Evolutionary conservation across 2,329 filamentous ascomycete genomes (phyloP).

Genomic region (Talaromyces marneffei): DNA sequence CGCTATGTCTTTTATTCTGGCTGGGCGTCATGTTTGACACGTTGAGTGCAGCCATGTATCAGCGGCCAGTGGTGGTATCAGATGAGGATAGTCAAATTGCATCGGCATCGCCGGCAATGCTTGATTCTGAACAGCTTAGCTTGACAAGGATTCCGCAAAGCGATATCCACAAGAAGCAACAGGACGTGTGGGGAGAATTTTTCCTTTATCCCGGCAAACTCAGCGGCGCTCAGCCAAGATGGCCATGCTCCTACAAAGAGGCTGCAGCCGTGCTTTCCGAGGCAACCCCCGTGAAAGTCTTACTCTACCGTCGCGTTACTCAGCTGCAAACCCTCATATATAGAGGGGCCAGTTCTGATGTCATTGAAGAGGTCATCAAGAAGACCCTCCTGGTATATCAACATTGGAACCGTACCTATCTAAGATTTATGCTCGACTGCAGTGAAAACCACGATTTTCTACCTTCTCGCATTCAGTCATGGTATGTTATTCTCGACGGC

Average conservation of each 20-base stretch:
- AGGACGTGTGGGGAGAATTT: constrained; percentile 37
- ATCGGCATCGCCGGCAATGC: neutral
- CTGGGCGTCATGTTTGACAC: constrained; percentile 57
- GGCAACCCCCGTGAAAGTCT: constrained; percentile 54
- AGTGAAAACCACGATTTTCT: constrained; percentile 46
- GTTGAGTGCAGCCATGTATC: constrained; percentile 50
- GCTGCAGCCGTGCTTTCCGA: constrained; percentile 47
- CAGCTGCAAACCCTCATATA: constrained; percentile 51
- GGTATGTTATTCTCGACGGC: constrained; percentile 53
- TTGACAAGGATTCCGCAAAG: constrained; percentile 7
- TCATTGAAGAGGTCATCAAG: constrained; percentile 46
- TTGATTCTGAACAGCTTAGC: constrained; percentile 13
- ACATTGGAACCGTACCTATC: constrained; percentile 52
- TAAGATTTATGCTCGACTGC: constrained; percentile 49
- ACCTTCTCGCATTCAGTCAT: constrained; percentile 52
- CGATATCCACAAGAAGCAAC: constrained; percentile 12
- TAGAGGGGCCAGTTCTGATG: constrained; percentile 31
- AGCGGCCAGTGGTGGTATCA: constrained; percentile 41
- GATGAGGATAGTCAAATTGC: constrained; percentile 43
- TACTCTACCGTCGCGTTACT: constrained; percentile 53
- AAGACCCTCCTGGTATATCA: constrained; percentile 48
- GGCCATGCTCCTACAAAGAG: constrained; percentile 52
- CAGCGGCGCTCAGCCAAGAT: constrained; percentile 30
- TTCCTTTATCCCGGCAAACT: constrained; percentile 22
- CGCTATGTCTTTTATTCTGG: constrained; percentile 53